Evolutionary conservation across 129 eudicot genomes (phyloP).

Genomic region (Cynara cardunculus): DNA sequence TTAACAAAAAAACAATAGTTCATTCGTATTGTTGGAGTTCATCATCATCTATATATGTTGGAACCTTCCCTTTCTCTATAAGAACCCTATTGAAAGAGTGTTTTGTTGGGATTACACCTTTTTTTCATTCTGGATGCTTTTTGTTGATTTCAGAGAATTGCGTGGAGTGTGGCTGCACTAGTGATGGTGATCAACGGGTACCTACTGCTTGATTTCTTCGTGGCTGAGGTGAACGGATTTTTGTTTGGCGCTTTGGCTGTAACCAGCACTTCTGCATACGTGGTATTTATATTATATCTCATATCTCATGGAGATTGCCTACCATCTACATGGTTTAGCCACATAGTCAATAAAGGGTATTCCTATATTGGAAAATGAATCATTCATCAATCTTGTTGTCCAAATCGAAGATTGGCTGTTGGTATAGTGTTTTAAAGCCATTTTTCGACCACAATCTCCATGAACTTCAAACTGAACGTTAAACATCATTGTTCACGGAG

Average conservation of each 20-base stretch:
- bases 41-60: not conserved
- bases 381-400: not conserved
- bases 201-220: conserved; percentile 66
- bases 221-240: conserved; percentile 67
- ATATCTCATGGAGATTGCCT: conserved; percentile 48
- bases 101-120: not conserved
- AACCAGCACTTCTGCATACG: conserved; percentile 56
- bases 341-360: conserved; percentile 41
- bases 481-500: conserved; percentile 8
- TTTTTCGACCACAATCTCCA: not conserved
- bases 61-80: not conserved
- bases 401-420: conserved; percentile 20
- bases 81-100: not conserved
- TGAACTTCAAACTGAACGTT: not conserved
- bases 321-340: conserved; percentile 50
- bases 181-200: conserved; percentile 92
- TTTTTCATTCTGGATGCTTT: not conserved
- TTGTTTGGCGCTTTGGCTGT: conserved; percentile 50
- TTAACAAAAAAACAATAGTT: too few relatives aligned
- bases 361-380: conserved; percentile 35
- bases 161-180: conserved; percentile 87
- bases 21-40: not conserved
- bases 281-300: conserved; percentile 61
- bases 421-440: conserved; percentile 6
- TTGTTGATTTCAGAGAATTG: conserved; percentile 43